Evolutionary conservation across 805 yeast genomes (phyloP).

Genomic region (Wickerhamomyces sydowiorum): DNA sequence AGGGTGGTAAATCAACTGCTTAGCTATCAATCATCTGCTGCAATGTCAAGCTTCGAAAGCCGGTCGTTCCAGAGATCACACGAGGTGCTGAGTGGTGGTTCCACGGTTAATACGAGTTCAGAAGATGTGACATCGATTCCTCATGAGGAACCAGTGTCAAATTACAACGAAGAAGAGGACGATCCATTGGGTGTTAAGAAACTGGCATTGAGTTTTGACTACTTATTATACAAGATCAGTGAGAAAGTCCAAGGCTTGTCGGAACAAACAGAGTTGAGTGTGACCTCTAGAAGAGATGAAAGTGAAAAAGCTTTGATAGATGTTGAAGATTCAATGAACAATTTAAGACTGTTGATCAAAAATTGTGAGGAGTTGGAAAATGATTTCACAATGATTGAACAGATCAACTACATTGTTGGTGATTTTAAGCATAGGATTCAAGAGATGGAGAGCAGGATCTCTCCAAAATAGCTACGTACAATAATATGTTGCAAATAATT

Average conservation of each 20-base stretch:
- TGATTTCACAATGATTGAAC: constrained; percentile 45
- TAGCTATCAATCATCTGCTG: too few species aligned
- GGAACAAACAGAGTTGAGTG: constrained; percentile 30
- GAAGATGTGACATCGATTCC: constrained; percentile 5
- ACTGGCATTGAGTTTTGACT: constrained; percentile 58
- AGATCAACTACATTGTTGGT: constrained; percentile 33
- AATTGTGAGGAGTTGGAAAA: constrained; percentile 46
- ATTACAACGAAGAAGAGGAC: constrained; percentile 27
- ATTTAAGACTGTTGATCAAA: constrained; percentile 32
- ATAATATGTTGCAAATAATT: neutral
- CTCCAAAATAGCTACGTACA: neutral
- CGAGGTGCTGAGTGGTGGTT: neutral
- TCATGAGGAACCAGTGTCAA: neutral
- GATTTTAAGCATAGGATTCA: constrained; percentile 36
- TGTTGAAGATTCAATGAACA: constrained; percentile 35
- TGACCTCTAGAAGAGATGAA: constrained; percentile 20
- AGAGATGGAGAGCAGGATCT: constrained; percentile 23
- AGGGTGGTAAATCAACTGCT: too few species aligned
- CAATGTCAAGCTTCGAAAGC: neutral
- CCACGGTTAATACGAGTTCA: neutral
- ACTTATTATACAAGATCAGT: constrained; percentile 54
- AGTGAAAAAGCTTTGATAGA: constrained; percentile 17
- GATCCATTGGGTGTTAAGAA: constrained; percentile 63
- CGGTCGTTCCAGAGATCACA: neutral
- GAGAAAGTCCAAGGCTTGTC: constrained; percentile 47